Evolutionary conservation across 192 early-diverging fungal species (phyloP).

Genomic region (Rhizoclosmatium globosum): DNA sequence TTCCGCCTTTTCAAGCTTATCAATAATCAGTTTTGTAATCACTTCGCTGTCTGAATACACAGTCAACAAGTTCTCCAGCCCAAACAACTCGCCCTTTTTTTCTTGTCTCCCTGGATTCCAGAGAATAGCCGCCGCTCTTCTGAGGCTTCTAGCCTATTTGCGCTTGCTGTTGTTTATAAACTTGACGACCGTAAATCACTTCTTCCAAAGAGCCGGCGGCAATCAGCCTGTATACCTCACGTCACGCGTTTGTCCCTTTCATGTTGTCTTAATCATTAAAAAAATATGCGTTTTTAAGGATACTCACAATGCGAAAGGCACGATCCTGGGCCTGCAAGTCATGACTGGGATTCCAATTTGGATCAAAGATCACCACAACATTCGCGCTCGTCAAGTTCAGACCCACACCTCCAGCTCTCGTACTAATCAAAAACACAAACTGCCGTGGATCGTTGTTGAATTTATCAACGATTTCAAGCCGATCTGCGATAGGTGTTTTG

Average conservation of each 20-base stretch:
- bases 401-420: slow-evolving; percentile 84
- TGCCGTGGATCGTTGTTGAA: slow-evolving; percentile 28
- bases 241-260: background rate
- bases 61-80: slow-evolving; percentile 26
- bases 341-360: slow-evolving; percentile 18
- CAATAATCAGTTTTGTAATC: slow-evolving; percentile 14
- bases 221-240: background rate
- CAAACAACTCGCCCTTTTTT: slow-evolving; percentile 12
- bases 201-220: slow-evolving; percentile 1
- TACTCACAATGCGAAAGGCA: background rate
- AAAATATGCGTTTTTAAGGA: background rate
- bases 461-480: slow-evolving; percentile 1
- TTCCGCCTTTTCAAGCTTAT: slow-evolving; percentile 8
- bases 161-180: slow-evolving; percentile 54
- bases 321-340: slow-evolving; percentile 9
- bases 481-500: slow-evolving; percentile 29
- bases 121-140: slow-evolving; percentile 49
- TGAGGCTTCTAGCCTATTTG: slow-evolving; percentile 15
- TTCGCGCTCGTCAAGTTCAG: slow-evolving; percentile 83
- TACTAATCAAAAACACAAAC: slow-evolving; percentile 76
- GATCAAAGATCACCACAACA: slow-evolving; percentile 57
- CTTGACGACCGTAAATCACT: slow-evolving; percentile 48
- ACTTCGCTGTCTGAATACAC: background rate
- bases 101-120: background rate
- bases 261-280: background rate